Evolutionary conservation across 257 asterid genomes (phyloP).

Genomic region (Nicotiana otophora): DNA sequence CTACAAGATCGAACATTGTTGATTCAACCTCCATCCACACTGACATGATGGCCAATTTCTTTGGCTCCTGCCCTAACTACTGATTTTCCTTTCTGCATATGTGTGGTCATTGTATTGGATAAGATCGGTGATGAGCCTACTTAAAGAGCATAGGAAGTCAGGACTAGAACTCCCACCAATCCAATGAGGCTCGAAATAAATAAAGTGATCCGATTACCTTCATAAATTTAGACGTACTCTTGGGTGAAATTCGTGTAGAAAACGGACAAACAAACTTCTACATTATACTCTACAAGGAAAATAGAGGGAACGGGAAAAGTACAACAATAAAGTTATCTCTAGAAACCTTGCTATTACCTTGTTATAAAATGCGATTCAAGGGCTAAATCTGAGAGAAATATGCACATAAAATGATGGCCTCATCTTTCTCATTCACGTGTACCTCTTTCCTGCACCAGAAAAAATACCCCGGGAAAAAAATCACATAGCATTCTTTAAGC

Average conservation of each 20-base stretch:
- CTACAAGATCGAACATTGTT: conserved; percentile 38
- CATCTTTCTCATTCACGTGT: conserved; percentile 33
- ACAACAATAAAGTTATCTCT: not conserved
- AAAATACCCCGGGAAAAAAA: not conserved
- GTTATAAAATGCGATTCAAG: conserved; percentile 14
- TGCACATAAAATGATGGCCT: conserved; percentile 42
- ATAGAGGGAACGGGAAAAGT: not conserved
- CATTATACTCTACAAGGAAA: not conserved
- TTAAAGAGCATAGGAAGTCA: not conserved
- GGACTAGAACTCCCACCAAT: not conserved
- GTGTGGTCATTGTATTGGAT: conserved; percentile 30
- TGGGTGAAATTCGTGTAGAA: not conserved
- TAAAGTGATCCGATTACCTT: not conserved
- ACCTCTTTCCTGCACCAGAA: conserved; percentile 74
- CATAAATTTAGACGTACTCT: not conserved
- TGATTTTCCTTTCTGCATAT: conserved; percentile 40
- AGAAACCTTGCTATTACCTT: not conserved
- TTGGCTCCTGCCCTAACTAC: conserved; percentile 27
- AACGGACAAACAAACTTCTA: not conserved
- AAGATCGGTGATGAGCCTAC: conserved; percentile 28
- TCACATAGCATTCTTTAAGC: not conserved
- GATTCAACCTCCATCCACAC: conserved; percentile 55
- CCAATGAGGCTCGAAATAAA: not conserved
- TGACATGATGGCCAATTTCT: conserved; percentile 23
- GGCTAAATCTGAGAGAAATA: conserved; percentile 44